Evolutionary conservation across 306 rosid genomes (phyloP).

Genomic region (Quercus robur): DNA sequence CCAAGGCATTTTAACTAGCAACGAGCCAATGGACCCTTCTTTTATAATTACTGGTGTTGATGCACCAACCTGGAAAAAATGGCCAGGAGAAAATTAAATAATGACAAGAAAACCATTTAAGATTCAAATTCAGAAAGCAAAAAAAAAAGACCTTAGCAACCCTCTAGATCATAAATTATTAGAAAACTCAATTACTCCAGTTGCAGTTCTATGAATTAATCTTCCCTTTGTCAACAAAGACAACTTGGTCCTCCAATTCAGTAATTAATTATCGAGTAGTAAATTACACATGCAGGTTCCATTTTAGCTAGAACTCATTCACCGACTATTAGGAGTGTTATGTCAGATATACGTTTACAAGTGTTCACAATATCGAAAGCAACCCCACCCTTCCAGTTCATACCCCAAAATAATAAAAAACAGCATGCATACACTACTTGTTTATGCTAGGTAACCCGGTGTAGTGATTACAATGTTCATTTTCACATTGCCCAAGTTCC

Average conservation of each 20-base stretch:
- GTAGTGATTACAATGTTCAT: background rate
- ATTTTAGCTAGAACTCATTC: background rate
- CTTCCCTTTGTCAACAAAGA: background rate
- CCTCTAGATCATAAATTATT: background rate
- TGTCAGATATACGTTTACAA: background rate
- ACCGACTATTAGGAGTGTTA: background rate
- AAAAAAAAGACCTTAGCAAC: background rate
- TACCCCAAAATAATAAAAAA: too few species aligned
- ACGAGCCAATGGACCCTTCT: slow-evolving; percentile 88
- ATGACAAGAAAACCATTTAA: background rate
- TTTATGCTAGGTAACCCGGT: background rate
- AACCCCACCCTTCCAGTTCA: background rate
- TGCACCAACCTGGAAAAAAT: slow-evolving; percentile 44
- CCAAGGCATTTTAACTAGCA: slow-evolving; percentile 88
- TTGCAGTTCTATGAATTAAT: background rate
- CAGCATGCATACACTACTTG: background rate
- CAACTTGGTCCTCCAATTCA: background rate
- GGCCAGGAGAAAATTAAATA: slow-evolving; percentile 13
- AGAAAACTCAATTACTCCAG: background rate
- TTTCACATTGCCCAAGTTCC: background rate
- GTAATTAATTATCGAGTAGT: too few species aligned
- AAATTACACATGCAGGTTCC: too few species aligned
- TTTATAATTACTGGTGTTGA: slow-evolving; percentile 51
- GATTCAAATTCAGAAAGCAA: background rate
- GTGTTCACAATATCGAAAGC: background rate